A percentile compares a stretch with the other conserved stretches of the same genome.
These are phyloP conservation scores for Chrysanthemum makinoi DNA, from an alignment of 129 eudicot genomes.

Conservation along the genomic window DNA sequence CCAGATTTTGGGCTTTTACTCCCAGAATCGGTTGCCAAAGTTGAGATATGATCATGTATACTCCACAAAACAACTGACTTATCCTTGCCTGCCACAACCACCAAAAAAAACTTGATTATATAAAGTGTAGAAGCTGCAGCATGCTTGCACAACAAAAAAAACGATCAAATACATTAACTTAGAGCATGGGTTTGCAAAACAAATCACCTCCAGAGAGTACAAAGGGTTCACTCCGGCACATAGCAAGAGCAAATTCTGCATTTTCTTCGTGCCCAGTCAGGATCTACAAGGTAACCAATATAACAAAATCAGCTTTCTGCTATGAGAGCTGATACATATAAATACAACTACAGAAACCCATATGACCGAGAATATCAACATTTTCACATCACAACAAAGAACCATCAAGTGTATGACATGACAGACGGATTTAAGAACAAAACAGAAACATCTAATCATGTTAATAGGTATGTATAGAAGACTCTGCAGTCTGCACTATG, in stretches of 20 bases:
- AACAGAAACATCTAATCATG: slow-evolving; percentile 1
- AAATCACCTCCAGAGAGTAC: slow-evolving; percentile 92
- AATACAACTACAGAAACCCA: background rate
- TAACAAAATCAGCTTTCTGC: slow-evolving; percentile 23
- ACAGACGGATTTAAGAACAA: background rate
- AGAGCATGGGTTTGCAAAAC: background rate
- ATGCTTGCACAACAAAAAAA: too few relatives aligned
- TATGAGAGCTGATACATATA: background rate
- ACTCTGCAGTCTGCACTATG: too few relatives aligned
- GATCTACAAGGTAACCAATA: slow-evolving; percentile 49
- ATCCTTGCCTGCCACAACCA: slow-evolving; percentile 68
- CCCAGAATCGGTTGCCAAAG: slow-evolving; percentile 66
- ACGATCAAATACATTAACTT: background rate
- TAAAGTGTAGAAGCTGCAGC: too few relatives aligned
- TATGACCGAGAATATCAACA: slow-evolving; percentile 9
- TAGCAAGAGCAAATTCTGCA: slow-evolving; percentile 95
- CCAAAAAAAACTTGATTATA: slow-evolving; percentile 2
- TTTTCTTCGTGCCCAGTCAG: slow-evolving; percentile 83
- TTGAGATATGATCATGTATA: slow-evolving; percentile 87
- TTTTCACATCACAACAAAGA: slow-evolving; percentile 3
- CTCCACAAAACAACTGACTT: slow-evolving; percentile 88
- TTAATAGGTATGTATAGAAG: background rate
- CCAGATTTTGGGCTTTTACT: slow-evolving; percentile 42
- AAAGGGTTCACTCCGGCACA: slow-evolving; percentile 85
- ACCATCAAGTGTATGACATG: background rate